These are phyloP conservation scores for Hyaloscypha variabilis DNA, from an alignment of 495 filamentous ascomycete genomes.

Conservation along the genomic window DNA sequence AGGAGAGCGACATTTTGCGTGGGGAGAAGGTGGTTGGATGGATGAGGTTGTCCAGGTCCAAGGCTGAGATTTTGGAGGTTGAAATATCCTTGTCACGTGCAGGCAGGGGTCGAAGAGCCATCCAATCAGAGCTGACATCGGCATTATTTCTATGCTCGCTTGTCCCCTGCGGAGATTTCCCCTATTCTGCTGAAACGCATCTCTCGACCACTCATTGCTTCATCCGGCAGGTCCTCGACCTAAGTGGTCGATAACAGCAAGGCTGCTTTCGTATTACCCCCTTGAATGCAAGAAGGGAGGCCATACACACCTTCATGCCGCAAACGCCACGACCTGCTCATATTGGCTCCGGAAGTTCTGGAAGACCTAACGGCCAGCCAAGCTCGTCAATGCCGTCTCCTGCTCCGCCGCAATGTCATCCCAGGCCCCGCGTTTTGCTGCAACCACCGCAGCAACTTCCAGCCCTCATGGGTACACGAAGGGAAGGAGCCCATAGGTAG, in stretches of 20 bases:
- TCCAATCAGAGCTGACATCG: neutral
- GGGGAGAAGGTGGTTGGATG: neutral
- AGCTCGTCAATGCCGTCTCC: neutral
- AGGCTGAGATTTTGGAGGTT: slow-evolving; percentile 7
- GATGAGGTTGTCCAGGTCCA: neutral
- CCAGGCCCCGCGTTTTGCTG: neutral
- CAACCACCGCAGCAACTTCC: neutral
- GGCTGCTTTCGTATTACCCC: neutral
- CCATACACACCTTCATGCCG: neutral
- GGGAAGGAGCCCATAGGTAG: neutral
- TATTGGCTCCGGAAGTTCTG: neutral
- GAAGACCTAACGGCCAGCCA: slow-evolving; percentile 2
- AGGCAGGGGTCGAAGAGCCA: neutral
- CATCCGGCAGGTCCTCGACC: neutral
- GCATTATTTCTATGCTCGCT: neutral
- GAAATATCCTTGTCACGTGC: neutral
- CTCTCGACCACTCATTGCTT: neutral
- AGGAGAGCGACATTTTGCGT: slow-evolving; percentile 62
- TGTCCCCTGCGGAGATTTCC: neutral
- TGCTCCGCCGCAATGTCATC: slow-evolving; percentile 8
- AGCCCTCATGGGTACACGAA: neutral
- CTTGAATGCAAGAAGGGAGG: neutral
- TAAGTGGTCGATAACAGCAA: neutral
- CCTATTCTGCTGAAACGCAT: slow-evolving; percentile 1
- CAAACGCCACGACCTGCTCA: neutral